Evolutionary conservation across 1,284 basidiomycete genomes (phyloP), one percentile per base, ranked within the genome.

Genomic region (Cutaneotrichosporon cyanovorans): DNA sequence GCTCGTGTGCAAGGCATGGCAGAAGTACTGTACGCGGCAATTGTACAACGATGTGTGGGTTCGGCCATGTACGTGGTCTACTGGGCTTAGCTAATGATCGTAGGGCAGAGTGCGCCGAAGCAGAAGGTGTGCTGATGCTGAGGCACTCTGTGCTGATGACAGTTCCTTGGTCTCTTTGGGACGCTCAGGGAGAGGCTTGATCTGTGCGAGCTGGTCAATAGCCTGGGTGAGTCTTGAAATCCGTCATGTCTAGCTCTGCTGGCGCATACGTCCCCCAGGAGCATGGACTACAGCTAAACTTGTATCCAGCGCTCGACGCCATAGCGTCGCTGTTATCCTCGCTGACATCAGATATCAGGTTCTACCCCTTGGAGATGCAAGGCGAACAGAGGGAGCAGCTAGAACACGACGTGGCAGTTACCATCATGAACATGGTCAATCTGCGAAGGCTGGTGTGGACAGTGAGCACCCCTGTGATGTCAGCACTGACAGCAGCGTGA

Each of bases 31-130:
- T 5, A 46, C 61, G 42, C 58, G 55, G 38, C 51, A 50, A 39
- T 42, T 72, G 46, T 72, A 72, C 44, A 49, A 53, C 20, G 57
- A 64, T 50, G 47, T 72, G 1, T 72, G 68, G 70, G 54, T 72
- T 4, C 55, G 67, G 43, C 68, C 70, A 2, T 72, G 69, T 70
- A 42, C 43, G 66, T 63, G 4, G n/a, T 19, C 6, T 19, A 6
- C 16, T 11, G 1, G 30, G 8, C 19, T 18, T 4, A 18, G 40
- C 37, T 37, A n/a, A n/a, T n/a, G 25, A 43, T 25, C n/a, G 10
- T 25, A 69, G 67, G 68, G 68, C 68, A 71, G 47, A 53, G 54
- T 10, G 55, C 46, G 16, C 54, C 59, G 14, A 57, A 60, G 34
- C 34, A 32, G 14, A 58, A 58, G 38, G 58, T 57, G 25, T 1